Percentiles rank a stretch among this genome's conserved stretches.
phyloP scores from a whole-genome alignment of 495 filamentous ascomycete genomes.

The Thozetella sp. region DNA sequence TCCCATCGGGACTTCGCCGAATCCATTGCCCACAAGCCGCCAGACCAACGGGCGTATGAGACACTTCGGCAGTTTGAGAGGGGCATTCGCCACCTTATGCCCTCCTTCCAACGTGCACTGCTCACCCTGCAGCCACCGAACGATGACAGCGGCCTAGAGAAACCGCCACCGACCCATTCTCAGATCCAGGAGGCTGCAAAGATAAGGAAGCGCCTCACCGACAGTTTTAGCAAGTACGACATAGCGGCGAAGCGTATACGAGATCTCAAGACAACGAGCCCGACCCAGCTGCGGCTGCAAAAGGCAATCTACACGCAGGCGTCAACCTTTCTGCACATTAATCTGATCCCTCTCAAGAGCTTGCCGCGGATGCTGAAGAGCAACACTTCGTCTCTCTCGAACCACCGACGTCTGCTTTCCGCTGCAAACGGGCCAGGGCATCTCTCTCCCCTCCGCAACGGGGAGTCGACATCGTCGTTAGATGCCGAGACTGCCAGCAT shows the following conservation, averaged over 20 bases:
- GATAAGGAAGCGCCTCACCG: constrained; percentile 86
- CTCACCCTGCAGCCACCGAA: constrained; percentile 43
- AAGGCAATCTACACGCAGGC: constrained; percentile 84
- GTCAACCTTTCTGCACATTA: constrained; percentile 81
- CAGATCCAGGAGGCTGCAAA: constrained; percentile 89
- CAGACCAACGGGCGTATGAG: constrained; percentile 81
- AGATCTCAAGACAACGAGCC: constrained; percentile 70
- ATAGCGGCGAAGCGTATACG: constrained; percentile 80
- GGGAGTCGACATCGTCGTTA: constrained; percentile 42
- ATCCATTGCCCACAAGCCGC: constrained; percentile 66
- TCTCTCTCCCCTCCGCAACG: constrained; percentile 41
- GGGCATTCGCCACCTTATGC: constrained; percentile 82
- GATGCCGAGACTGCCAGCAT: constrained; percentile 61
- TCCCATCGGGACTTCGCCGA: constrained; percentile 79
- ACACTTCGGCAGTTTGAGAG: constrained; percentile 87
- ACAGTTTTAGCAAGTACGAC: constrained; percentile 90
- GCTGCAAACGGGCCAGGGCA: constrained; percentile 21
- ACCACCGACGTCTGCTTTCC: constrained; percentile 37
- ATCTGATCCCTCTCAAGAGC: constrained; percentile 90
- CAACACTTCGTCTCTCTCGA: constrained; percentile 38
- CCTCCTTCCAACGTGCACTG: constrained; percentile 83
- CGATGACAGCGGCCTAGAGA: constrained; percentile 58
- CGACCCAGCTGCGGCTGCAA: constrained; percentile 76
- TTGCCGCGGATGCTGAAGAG: constrained; percentile 80
- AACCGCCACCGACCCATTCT: constrained; percentile 66